phyloP scores from a whole-genome alignment of 257 asterid genomes.

The Anisodus tanguticus region DNA sequence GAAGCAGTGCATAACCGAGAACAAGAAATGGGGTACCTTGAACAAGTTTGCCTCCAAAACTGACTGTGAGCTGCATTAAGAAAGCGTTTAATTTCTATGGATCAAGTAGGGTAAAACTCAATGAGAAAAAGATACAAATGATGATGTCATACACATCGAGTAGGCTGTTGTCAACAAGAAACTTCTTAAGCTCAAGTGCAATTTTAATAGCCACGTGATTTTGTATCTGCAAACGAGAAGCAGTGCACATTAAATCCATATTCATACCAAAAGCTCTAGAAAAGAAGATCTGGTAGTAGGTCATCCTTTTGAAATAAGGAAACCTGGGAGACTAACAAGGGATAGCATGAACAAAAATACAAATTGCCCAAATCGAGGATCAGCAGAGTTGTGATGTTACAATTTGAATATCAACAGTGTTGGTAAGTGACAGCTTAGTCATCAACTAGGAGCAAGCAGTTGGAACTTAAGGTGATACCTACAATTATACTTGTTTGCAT shows the following conservation, averaged over 20 bases:
- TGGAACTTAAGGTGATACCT: not conserved
- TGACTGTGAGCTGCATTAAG: slow-evolving; percentile 76
- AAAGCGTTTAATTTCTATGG: slow-evolving; percentile 15
- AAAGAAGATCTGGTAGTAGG: slow-evolving; percentile 19
- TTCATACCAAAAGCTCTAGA: not conserved
- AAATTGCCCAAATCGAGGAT: slow-evolving; percentile 13
- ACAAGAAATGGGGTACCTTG: slow-evolving; percentile 60
- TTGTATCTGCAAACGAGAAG: slow-evolving; percentile 74
- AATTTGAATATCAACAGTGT: not conserved
- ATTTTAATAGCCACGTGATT: slow-evolving; percentile 97
- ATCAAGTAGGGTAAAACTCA: slow-evolving; percentile 20
- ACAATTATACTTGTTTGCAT: not conserved
- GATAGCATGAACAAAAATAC: slow-evolving; percentile 7
- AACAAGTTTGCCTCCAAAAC: slow-evolving; percentile 95
- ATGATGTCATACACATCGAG: slow-evolving; percentile 82
- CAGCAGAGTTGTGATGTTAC: not conserved
- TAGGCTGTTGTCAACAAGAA: slow-evolving; percentile 93
- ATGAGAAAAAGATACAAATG: slow-evolving; percentile 24
- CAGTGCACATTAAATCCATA: slow-evolving; percentile 15
- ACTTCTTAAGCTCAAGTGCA: slow-evolving; percentile 95
- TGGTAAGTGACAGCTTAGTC: not conserved
- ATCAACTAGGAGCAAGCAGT: not conserved
- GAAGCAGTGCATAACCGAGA: not conserved
- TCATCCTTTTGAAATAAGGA: slow-evolving; percentile 17
- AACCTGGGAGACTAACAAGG: not conserved